Evolutionary conservation across 192 early-diverging fungal species (phyloP), one percentile per base, ranked within the genome.

Genomic region (Gonapodya prolifera): DNA sequence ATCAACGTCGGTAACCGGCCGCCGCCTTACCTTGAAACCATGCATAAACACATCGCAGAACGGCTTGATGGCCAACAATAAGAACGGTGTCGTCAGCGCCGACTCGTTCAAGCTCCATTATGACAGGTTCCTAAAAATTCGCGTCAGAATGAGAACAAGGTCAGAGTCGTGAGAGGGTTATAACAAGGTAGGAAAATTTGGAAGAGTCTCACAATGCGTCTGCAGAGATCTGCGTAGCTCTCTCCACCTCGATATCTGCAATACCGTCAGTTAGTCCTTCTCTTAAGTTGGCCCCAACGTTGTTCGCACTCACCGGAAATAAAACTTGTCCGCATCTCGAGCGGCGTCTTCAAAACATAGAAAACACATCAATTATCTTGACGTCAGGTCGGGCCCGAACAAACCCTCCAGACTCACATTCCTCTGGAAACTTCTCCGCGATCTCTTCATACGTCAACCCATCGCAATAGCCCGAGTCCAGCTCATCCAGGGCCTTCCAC

Each of bases 401-500:
- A 34, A 92, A 89, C 84, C 99, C 96, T 33, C 98, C 87, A 82
- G 96, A 92, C 16, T 91, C 90, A 83, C 92, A 98, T 82, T 99
- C 98, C 75, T 94, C 90, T 2, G 98, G 98, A 83, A 92, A 98
- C 83, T 88, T 85, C 70, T 91, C 84, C 85, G 94, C 95, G 77
- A 99, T 98, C 78, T 99, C 96, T 78, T 99, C 98, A 84, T 99
- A 99, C 2, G 98, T 99, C 83, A 98, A 87, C 30, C 94, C 96
- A 86, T 99, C 98, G 85, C 98, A 99, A 16, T 95, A 91, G 1
- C 98, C 97, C 16, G 94, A 92, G 80, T 98, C 94, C 70, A 99
- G 82, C 81, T 99, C 98, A 83, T 99, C 98, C 79, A 99, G 84
- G 76, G 94, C 94, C 82, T 99, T 99, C 96, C 97, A 99, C 78